These are phyloP conservation scores for Phlebiopsis flavidoalba DNA, from an alignment of 768 basidiomycete genomes.

Conservation along the genomic window DNA sequence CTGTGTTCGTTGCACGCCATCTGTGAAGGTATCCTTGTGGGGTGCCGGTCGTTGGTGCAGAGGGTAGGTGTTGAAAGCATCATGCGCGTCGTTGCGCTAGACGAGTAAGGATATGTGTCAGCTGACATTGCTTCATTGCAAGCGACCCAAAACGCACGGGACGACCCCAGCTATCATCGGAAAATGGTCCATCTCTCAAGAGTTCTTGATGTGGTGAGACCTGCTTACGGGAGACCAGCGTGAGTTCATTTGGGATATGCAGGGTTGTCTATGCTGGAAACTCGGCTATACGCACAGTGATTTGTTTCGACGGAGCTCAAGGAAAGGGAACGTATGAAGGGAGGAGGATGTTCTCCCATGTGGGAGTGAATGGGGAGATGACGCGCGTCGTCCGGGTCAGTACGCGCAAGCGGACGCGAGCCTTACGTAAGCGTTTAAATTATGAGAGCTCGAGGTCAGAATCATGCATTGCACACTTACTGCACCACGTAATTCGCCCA, in stretches of 20 bases:
- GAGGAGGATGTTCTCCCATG: too few relatives aligned
- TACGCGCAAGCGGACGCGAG: too few relatives aligned
- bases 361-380: too few relatives aligned
- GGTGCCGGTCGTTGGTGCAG: slow-evolving; percentile 50
- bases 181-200: slow-evolving; percentile 13
- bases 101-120: too few relatives aligned
- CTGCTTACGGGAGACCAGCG: neutral
- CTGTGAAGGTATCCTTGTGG: slow-evolving; percentile 50
- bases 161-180: slow-evolving; percentile 16
- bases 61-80: slow-evolving; percentile 76
- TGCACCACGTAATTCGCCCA: too few relatives aligned
- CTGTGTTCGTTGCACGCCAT: slow-evolving; percentile 80
- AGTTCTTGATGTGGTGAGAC: neutral
- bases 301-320: neutral
- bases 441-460: too few relatives aligned
- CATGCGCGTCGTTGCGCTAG: slow-evolving; percentile 70
- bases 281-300: neutral
- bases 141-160: slow-evolving; percentile 15
- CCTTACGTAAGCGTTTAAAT: too few relatives aligned
- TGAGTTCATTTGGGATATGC: neutral
- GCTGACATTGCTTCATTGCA: neutral
- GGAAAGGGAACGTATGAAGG: neutral
- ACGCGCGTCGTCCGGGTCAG: too few relatives aligned
- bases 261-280: neutral
- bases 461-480: too few relatives aligned